Base-by-base conservation (phyloP, 108 stramenopile species). In the Nannochloropsis salina region DNA sequence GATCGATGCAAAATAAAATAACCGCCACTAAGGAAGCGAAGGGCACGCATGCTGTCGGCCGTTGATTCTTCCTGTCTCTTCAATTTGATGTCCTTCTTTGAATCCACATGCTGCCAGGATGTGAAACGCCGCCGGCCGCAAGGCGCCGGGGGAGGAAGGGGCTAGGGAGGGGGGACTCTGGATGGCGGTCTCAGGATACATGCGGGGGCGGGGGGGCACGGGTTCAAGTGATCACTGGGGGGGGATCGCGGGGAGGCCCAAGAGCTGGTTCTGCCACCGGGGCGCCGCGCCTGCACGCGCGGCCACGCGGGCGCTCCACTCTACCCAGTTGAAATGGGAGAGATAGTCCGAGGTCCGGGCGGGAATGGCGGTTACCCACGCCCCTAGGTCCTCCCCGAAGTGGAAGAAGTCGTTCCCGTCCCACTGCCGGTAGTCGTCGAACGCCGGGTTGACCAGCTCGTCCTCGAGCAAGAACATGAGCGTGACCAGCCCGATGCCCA, bases 231-330 rank as follows among this genome's bases (percentile, higher is more conserved):
- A n/a, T 74, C n/a, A 74, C 61, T 74, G 61, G 20, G 61, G 61
- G 20, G 61, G 61, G n/a, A 74, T 74, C 4, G 61, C 15, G 2
- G 61, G 61, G 20, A 74, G 61, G 2, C 61, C 61, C 61, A 74
- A 74, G 20, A 74, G 61, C 61, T 74, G 61, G n/a, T 74, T 74
- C 61, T 74, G 61, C 61, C 61, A 74, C 61, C 61, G 4, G 20
- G 61, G 61, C 61, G 61, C 61, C 61, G 61, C 61, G 20, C 61
- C 61, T n/a, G 61, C 61, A 15, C 61, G 61, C 61, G 61, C 61
- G 20, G 61, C 61, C 61, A 74, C 61, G 20, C 61, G 61, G 3
- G 61, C 61, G n/a, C 61, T 74, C 61, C 61, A 74, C 61, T 74
- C 61, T n/a, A 74, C n/a, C 61, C 61, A 74, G 0, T 74, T 74